Evolutionary conservation across 2,329 filamentous ascomycete species (phyloP).

Genomic region (Aureobasidium namibiae): DNA sequence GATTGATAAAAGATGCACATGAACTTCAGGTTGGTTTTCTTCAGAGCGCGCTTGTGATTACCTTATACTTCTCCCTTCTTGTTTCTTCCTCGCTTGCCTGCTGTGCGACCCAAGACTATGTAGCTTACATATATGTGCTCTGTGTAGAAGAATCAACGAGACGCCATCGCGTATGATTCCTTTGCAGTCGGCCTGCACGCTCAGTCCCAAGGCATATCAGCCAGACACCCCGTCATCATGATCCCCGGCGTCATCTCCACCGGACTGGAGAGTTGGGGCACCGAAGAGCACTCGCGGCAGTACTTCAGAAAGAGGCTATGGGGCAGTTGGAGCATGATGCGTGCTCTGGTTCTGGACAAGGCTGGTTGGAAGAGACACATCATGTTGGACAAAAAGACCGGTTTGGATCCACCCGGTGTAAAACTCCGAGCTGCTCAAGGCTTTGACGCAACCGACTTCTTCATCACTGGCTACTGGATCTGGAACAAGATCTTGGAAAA

Average conservation of each 20-base stretch:
- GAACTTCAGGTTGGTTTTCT: constrained; percentile 64
- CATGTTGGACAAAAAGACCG: constrained; percentile 89
- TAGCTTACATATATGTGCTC: constrained; percentile 13
- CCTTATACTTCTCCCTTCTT: not conserved
- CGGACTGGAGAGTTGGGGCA: constrained; percentile 93
- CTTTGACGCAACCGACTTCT: constrained; percentile 96
- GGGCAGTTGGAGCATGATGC: constrained; percentile 99
- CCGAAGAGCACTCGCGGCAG: constrained; percentile 69
- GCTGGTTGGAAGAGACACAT: constrained; percentile 92
- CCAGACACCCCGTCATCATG: constrained; percentile 89
- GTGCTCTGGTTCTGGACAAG: constrained; percentile 85
- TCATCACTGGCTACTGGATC: constrained; percentile 87
- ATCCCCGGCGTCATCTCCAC: constrained; percentile 96
- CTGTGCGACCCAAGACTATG: not conserved
- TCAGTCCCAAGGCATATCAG: constrained; percentile 68
- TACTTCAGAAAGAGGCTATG: constrained; percentile 94
- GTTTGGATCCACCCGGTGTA: constrained; percentile 80
- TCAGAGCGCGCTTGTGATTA: not conserved
- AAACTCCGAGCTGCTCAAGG: constrained; percentile 91
- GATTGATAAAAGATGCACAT: constrained; percentile 75
- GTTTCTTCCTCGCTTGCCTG: not conserved
- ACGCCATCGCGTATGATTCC: constrained; percentile 83
- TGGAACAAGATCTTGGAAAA: constrained; percentile 99
- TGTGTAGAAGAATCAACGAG: constrained; percentile 70
- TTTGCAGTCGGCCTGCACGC: constrained; percentile 86